Evolutionary conservation across 2,329 filamentous ascomycete species (phyloP).

Genomic region (Neofusicoccum laricinum): DNA sequence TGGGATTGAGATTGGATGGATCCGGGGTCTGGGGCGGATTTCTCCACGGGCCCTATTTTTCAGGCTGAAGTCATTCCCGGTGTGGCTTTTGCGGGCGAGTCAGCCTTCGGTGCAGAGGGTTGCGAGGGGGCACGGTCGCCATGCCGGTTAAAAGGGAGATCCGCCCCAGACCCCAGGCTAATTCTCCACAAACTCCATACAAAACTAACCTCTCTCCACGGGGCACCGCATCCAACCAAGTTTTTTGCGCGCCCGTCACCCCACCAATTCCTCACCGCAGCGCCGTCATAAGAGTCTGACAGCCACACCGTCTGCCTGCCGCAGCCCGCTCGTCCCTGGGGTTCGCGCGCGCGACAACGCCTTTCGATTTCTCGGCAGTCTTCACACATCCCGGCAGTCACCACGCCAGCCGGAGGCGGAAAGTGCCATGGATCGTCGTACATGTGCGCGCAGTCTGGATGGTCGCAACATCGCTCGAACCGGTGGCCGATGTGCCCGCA

Average conservation of each 20-base stretch:
- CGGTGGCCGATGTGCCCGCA: constrained; percentile 1
- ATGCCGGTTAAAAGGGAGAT: constrained; percentile 1
- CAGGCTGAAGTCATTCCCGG: constrained; percentile 7
- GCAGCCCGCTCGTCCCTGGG: background rate
- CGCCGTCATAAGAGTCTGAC: background rate
- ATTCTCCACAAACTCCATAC: constrained; percentile 3
- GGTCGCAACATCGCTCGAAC: background rate
- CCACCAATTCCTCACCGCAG: background rate
- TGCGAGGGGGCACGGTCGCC: background rate
- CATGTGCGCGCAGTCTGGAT: constrained; percentile 1
- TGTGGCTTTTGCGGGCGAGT: constrained; percentile 5
- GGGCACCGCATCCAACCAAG: background rate
- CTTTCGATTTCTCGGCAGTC: background rate
- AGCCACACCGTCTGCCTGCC: background rate
- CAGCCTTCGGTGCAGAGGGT: constrained; percentile 11
- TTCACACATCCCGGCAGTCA: background rate
- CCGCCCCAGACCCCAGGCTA: constrained; percentile 2
- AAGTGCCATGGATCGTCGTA: constrained; percentile 13
- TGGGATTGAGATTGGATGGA: background rate
- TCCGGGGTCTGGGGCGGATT: background rate
- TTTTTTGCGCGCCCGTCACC: background rate
- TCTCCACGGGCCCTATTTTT: background rate
- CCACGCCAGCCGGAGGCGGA: background rate
- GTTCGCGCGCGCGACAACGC: background rate
- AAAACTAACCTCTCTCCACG: constrained; percentile 9